A percentile compares a stretch with the other conserved stretches of the same genome.
These are phyloP conservation scores for Ustilago bromivora DNA, from an alignment of 1,284 basidiomycete species.

Conservation along the genomic window DNA sequence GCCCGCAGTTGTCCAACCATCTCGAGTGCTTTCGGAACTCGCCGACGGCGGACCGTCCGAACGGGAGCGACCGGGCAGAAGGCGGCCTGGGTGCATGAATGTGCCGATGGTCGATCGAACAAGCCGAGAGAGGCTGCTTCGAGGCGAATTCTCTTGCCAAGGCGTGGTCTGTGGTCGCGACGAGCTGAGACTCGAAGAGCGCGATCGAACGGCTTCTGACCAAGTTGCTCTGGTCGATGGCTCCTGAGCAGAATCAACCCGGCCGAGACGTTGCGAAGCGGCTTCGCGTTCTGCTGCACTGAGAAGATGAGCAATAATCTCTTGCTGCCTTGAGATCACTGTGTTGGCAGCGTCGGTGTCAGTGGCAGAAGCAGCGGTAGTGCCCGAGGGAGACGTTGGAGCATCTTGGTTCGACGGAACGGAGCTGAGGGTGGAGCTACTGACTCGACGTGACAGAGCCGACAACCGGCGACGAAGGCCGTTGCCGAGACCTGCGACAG, in stretches of 20 bases:
- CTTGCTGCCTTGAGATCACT: constrained; percentile 27
- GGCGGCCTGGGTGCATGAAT: constrained; percentile 36
- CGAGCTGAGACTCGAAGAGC: constrained; percentile 14
- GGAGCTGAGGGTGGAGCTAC: constrained; percentile 5
- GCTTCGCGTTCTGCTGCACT: constrained; percentile 39
- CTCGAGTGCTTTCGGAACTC: neutral
- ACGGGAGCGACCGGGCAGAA: constrained; percentile 19
- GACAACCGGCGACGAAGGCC: constrained; percentile 44
- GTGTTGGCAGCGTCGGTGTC: neutral
- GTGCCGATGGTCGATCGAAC: constrained; percentile 35
- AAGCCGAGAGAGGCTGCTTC: constrained; percentile 29
- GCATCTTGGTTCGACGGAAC: neutral
- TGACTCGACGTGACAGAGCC: constrained; percentile 30
- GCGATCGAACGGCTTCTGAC: neutral
- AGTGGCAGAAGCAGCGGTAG: neutral
- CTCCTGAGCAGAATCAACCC: constrained; percentile 11
- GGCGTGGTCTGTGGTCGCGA: constrained; percentile 1
- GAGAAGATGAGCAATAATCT: constrained; percentile 38
- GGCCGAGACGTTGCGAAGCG: constrained; percentile 20
- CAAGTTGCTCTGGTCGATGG: constrained; percentile 8
- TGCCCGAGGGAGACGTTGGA: neutral
- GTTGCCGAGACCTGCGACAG: constrained; percentile 21
- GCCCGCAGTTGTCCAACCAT: constrained; percentile 9
- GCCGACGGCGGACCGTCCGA: constrained; percentile 5
- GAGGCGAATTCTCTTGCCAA: constrained; percentile 16